Conservation (phyloP, 2,329 filamentous ascomycete species). For the Ilyonectria mors-panacis region DNA sequence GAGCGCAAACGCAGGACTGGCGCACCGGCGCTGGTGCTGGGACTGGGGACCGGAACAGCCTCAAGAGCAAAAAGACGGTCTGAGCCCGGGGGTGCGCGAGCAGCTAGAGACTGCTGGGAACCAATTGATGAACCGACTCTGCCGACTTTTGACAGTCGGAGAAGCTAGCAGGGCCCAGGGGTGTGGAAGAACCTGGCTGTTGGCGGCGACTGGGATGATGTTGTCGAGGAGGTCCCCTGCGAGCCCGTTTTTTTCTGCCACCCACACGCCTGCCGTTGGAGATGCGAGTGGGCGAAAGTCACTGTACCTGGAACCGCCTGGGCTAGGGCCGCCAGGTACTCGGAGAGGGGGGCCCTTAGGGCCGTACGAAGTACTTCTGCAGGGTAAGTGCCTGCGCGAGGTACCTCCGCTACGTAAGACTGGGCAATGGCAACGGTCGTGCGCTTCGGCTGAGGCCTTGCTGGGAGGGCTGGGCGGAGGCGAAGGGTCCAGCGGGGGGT, state of each 20-base stretch:
- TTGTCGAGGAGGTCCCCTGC: constrained; percentile 45
- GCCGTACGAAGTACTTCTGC: constrained; percentile 3
- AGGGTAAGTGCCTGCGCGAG: not conserved
- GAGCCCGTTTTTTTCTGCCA: constrained; percentile 45
- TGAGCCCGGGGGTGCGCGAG: constrained; percentile 46
- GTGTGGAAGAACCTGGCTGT: constrained; percentile 45
- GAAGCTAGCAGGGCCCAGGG: constrained; percentile 48
- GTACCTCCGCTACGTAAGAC: not conserved
- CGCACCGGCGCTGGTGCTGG: constrained; percentile 19
- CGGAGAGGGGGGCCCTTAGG: constrained; percentile 18
- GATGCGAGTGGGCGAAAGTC: constrained; percentile 37
- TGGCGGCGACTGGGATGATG: constrained; percentile 45
- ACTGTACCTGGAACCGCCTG: constrained; percentile 48
- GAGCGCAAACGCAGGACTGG: constrained; percentile 15
- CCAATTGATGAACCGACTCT: constrained; percentile 50
- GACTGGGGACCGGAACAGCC: constrained; percentile 38
- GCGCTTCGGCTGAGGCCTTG: constrained; percentile 21
- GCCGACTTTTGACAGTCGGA: constrained; percentile 49
- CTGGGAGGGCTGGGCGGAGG: constrained; percentile 10
- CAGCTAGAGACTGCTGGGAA: constrained; percentile 40
- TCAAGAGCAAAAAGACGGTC: constrained; percentile 50
- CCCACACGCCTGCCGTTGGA: constrained; percentile 38
- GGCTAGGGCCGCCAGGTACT: constrained; percentile 37
- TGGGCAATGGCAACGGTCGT: constrained; percentile 29
- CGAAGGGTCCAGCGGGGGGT: constrained; percentile 17